Percentiles rank a stretch among this genome's conserved stretches.
Evolutionary conservation across 768 basidiomycete genomes (phyloP).

Genomic region (Rhodotorula babjevae): DNA sequence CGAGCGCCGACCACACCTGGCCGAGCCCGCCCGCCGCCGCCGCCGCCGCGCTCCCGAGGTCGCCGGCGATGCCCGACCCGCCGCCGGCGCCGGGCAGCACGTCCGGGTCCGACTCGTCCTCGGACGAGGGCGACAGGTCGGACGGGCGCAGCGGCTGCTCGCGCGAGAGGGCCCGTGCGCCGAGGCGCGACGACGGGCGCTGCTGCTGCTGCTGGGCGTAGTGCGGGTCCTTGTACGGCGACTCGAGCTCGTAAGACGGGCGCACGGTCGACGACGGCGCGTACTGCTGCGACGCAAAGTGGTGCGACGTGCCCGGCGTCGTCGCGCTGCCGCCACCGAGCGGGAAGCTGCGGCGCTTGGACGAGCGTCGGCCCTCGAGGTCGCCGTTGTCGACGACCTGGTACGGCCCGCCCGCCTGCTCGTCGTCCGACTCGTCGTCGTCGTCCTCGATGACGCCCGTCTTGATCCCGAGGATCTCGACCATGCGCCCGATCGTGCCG

Average conservation of each 20-base stretch:
- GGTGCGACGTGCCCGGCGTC: not conserved
- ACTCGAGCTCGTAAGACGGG: not conserved
- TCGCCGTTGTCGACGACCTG: slow-evolving; percentile 21
- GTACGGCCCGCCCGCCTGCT: slow-evolving; percentile 32
- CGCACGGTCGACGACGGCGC: not conserved
- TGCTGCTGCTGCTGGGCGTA: not conserved
- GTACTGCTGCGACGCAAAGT: not conserved
- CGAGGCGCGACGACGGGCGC: slow-evolving; percentile 2
- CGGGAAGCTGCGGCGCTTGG: not conserved
- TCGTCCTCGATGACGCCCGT: slow-evolving; percentile 93
- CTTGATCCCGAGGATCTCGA: slow-evolving; percentile 91
- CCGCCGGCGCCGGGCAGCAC: slow-evolving; percentile 20
- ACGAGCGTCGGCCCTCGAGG: slow-evolving; percentile 4
- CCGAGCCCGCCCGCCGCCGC: slow-evolving; percentile 57
- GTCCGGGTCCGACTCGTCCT: slow-evolving; percentile 40
- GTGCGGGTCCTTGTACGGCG: not conserved
- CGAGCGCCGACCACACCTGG: slow-evolving; percentile 92
- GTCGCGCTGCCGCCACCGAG: not conserved
- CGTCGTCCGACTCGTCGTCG: slow-evolving; percentile 54
- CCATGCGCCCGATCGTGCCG: slow-evolving; percentile 93
- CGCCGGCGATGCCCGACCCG: not conserved
- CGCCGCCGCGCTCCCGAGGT: slow-evolving; percentile 2
- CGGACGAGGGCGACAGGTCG: slow-evolving; percentile 10
- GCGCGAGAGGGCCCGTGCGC: not conserved
- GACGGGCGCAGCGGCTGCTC: too few species aligned